Percentiles rank a stretch among this genome's conserved stretches.
phyloP scores from a whole-genome alignment of 1,139 yeast species.

The Blastobotrys petasosporus region DNA sequence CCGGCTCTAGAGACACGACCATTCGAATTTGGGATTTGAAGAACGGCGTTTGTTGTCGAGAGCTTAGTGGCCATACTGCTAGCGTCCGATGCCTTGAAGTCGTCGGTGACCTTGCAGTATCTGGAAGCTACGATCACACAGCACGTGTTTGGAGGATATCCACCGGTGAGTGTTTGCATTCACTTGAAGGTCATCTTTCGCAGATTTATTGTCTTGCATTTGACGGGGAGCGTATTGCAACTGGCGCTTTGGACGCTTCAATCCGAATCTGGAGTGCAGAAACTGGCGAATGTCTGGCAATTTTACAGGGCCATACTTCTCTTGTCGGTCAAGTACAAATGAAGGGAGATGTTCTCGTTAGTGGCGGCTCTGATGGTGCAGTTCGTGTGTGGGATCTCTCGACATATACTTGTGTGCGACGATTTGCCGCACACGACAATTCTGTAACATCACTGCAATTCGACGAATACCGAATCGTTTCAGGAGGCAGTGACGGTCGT shows the following conservation, averaged over 20 bases:
- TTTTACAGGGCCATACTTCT: conserved; percentile 70
- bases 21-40: conserved; percentile 87
- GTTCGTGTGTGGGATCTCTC: conserved; percentile 93
- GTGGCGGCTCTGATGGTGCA: conserved; percentile 89
- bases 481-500: conserved; percentile 83
- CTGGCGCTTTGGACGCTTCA: conserved; percentile 88
- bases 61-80: conserved; percentile 69
- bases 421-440: conserved; percentile 75
- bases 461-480: conserved; percentile 80
- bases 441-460: conserved; percentile 83
- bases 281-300: conserved; percentile 71
- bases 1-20: conserved; percentile 87
- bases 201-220: conserved; percentile 83
- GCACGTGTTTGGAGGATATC: conserved; percentile 83
- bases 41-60: conserved; percentile 64
- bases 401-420: conserved; percentile 78
- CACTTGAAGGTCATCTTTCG: conserved; percentile 78
- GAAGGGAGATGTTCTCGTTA: conserved; percentile 77
- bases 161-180: conserved; percentile 67
- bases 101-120: conserved; percentile 36
- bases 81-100: conserved; percentile 75
- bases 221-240: conserved; percentile 69
- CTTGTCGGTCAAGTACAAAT: conserved; percentile 76
- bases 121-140: conserved; percentile 87
- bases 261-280: conserved; percentile 86